These are phyloP conservation scores for Termitomyces sp. DNA, from an alignment of 768 basidiomycete species.

Conservation along the genomic window DNA sequence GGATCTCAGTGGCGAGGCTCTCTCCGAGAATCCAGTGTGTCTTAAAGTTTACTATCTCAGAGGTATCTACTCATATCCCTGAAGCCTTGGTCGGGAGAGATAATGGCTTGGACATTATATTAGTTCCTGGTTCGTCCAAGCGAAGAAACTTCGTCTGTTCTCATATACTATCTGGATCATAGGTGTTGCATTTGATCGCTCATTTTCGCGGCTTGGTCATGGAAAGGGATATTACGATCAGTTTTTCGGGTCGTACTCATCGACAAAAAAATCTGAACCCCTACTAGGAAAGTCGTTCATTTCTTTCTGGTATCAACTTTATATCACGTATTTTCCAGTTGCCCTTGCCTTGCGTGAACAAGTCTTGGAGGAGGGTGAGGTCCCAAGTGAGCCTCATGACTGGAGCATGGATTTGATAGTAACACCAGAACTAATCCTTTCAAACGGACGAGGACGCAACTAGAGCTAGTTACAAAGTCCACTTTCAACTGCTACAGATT, in stretches of 20 bases:
- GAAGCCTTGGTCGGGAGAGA: conserved; percentile 30
- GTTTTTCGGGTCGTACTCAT: conserved; percentile 54
- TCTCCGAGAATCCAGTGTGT: conserved; percentile 48
- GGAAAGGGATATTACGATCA: conserved; percentile 83
- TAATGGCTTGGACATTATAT: conserved; percentile 52
- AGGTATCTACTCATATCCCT: neutral
- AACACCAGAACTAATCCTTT: conserved; percentile 30
- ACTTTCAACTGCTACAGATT: neutral
- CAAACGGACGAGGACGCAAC: neutral
- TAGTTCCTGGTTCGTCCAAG: conserved; percentile 52
- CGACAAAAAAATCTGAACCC: conserved; percentile 39
- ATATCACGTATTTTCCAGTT: conserved; percentile 32
- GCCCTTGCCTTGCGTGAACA: conserved; percentile 63
- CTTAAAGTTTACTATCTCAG: neutral
- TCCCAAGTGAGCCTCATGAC: conserved; percentile 54
- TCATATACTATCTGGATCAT: neutral
- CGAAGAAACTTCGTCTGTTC: neutral
- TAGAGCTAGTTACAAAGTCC: conserved; percentile 1
- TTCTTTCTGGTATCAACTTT: conserved; percentile 4
- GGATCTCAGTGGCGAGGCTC: conserved; percentile 32
- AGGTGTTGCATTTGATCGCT: conserved; percentile 75
- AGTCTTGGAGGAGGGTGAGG: conserved; percentile 39
- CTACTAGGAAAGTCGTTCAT: conserved; percentile 43
- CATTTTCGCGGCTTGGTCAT: conserved; percentile 67
- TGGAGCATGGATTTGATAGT: conserved; percentile 62